Percentiles rank a stretch among this genome's conserved stretches.
These are phyloP conservation scores for Hemileccinum rubropunctum DNA, from an alignment of 768 basidiomycete species.

Conservation along the genomic window DNA sequence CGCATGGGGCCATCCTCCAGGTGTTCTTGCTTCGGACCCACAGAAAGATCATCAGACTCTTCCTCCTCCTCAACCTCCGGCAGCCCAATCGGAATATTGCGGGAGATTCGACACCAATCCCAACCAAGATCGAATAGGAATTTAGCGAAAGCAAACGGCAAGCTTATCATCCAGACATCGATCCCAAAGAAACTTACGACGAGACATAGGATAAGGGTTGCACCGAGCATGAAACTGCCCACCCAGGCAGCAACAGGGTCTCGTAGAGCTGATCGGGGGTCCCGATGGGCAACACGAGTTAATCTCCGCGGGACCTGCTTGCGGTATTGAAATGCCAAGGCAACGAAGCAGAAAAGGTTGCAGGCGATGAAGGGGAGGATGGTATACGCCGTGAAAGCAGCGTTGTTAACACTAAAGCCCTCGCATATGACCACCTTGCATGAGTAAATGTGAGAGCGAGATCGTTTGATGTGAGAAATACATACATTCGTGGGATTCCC, in stretches of 20 bases:
- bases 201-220: conserved; percentile 71
- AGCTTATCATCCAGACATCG: conserved; percentile 81
- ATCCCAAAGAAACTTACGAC: conserved; percentile 72
- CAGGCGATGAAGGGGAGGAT: conserved; percentile 77
- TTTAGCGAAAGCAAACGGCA: conserved; percentile 77
- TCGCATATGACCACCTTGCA: conserved; percentile 73
- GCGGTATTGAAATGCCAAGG: conserved; percentile 60
- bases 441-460: not conserved
- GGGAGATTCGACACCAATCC: conserved; percentile 49
- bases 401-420: conserved; percentile 76
- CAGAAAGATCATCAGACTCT: not conserved
- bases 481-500: conserved; percentile 86
- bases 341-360: conserved; percentile 57
- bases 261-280: conserved; percentile 60
- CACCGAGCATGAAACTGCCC: conserved; percentile 62
- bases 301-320: conserved; percentile 50
- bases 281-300: conserved; percentile 33
- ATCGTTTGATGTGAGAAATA: not conserved
- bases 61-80: not conserved
- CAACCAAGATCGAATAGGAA: conserved; percentile 62
- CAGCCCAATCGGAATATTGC: conserved; percentile 19
- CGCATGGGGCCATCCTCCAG: not conserved
- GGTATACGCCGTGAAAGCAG: conserved; percentile 77
- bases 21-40: not conserved
- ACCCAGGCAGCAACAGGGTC: conserved; percentile 76